Percentiles rank a stretch among this genome's conserved stretches.
phyloP scores from a whole-genome alignment of 2,329 filamentous ascomycete species.

The Nothophoma quercina region DNA sequence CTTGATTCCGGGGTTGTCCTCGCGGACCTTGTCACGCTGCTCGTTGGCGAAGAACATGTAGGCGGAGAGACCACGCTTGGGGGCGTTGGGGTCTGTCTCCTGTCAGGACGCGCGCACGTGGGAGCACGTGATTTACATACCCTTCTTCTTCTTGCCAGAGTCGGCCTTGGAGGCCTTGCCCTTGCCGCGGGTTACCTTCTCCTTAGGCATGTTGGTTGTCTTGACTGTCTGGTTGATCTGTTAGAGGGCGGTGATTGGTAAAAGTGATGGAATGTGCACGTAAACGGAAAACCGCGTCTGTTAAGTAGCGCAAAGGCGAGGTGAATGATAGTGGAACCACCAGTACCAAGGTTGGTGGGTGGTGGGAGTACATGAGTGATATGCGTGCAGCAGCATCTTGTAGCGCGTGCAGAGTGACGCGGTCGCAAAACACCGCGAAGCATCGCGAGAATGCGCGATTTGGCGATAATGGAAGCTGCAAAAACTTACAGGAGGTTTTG shows the following conservation, averaged over 20 bases:
- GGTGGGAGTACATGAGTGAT: slow-evolving; percentile 27
- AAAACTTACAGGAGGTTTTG: slow-evolving; percentile 39
- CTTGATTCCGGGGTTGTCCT: slow-evolving; percentile 96
- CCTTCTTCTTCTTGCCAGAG: slow-evolving; percentile 75
- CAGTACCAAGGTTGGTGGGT: slow-evolving; percentile 9
- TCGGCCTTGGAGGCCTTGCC: slow-evolving; percentile 62
- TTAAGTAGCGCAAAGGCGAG: slow-evolving; percentile 8
- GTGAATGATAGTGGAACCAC: slow-evolving; percentile 7
- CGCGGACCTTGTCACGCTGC: slow-evolving; percentile 96
- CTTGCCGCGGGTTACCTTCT: slow-evolving; percentile 68
- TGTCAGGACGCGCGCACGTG: slow-evolving; percentile 15
- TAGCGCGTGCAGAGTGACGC: slow-evolving; percentile 34
- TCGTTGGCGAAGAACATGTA: slow-evolving; percentile 99
- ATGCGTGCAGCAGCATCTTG: slow-evolving; percentile 24
- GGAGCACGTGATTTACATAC: slow-evolving; percentile 51
- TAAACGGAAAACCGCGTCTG: background rate
- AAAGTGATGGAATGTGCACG: slow-evolving; percentile 6
- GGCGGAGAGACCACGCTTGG: slow-evolving; percentile 98
- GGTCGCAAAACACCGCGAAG: slow-evolving; percentile 45
- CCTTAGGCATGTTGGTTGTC: slow-evolving; percentile 70
- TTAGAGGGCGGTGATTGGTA: slow-evolving; percentile 19
- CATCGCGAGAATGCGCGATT: slow-evolving; percentile 39
- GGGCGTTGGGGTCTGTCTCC: slow-evolving; percentile 85
- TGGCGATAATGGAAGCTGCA: slow-evolving; percentile 29
- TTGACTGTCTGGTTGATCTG: slow-evolving; percentile 16